Evolutionary conservation across 257 asterid genomes (phyloP).

Genomic region (Primulina eburnea): DNA sequence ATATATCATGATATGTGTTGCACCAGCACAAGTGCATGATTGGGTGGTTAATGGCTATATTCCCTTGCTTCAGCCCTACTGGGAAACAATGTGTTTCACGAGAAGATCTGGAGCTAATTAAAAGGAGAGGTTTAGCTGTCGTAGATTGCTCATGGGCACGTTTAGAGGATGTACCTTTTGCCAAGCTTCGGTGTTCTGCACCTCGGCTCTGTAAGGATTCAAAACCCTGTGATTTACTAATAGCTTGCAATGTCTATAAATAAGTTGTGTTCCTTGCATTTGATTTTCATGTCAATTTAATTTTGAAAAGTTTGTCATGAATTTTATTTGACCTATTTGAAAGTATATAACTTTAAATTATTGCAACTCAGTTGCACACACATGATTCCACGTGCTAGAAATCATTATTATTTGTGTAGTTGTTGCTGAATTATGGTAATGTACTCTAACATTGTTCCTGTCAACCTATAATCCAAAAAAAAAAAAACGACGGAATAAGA

Average conservation of each 20-base stretch:
- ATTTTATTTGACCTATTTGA: too few species aligned
- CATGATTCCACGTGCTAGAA: too few species aligned
- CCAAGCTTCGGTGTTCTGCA: conserved; percentile 89
- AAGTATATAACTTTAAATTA: too few species aligned
- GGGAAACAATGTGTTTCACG: conserved; percentile 89
- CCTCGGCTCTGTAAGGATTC: conserved; percentile 86
- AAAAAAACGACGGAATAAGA: too few species aligned
- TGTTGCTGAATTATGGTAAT: too few species aligned
- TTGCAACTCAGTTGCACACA: too few species aligned
- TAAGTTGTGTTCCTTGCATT: neutral
- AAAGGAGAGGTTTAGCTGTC: conserved; percentile 81
- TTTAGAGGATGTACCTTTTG: conserved; percentile 85
- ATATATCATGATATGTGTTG: neutral
- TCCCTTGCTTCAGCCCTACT: conserved; percentile 60
- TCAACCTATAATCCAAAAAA: too few species aligned
- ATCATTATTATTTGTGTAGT: too few species aligned
- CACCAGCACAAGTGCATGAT: neutral
- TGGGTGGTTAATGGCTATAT: conserved; percentile 14
- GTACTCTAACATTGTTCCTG: too few species aligned
- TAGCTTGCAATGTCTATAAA: conserved; percentile 10
- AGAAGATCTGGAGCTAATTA: conserved; percentile 72
- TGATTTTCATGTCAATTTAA: neutral
- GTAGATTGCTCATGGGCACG: conserved; percentile 99
- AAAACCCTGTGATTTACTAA: conserved; percentile 4
- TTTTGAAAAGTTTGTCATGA: too few species aligned